A percentile compares a stretch with the other conserved stretches of the same genome.
phyloP scores from a whole-genome alignment of 108 stramenopile species.

The Discostella pseudostelligera region DNA sequence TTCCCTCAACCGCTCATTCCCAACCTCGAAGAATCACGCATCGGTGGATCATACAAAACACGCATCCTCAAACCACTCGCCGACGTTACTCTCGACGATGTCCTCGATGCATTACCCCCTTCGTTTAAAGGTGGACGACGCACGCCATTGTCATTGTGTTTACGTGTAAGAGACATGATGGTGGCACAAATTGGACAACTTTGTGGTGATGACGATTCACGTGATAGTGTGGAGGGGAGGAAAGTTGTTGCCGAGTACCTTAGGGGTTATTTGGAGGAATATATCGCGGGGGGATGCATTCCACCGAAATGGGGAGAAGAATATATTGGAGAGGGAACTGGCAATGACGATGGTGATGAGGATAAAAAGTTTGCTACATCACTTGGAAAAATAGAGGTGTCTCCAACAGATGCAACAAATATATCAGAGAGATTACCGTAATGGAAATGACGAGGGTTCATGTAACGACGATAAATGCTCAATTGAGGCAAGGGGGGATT shows the following conservation, averaged over 20 bases:
- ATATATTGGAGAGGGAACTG: conserved; percentile 18
- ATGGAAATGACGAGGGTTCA: no score
- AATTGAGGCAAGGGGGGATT: no score
- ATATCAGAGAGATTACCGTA: no score
- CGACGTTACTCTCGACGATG: conserved; percentile 78
- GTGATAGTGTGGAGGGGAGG: conserved; percentile 44
- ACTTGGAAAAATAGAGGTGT: background rate
- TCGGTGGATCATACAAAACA: conserved; percentile 75
- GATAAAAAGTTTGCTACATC: conserved; percentile 7
- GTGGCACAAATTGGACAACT: conserved; percentile 82
- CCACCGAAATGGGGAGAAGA: conserved; percentile 65
- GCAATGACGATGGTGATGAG: conserved; percentile 12
- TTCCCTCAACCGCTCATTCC: conserved; percentile 43
- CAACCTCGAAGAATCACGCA: conserved; percentile 41
- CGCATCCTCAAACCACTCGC: conserved; percentile 85
- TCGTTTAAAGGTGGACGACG: conserved; percentile 71
- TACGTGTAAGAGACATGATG: conserved; percentile 73
- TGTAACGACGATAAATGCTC: no score
- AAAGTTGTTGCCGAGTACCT: conserved; percentile 72
- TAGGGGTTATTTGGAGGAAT: conserved; percentile 64
- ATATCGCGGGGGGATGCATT: conserved; percentile 62
- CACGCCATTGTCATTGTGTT: conserved; percentile 58
- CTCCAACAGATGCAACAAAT: no score
- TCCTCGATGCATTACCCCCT: conserved; percentile 81
- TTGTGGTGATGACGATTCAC: conserved; percentile 52